These are phyloP conservation scores for Mycothermus thermophilus DNA, from an alignment of 495 filamentous ascomycete genomes.

Conservation along the genomic window DNA sequence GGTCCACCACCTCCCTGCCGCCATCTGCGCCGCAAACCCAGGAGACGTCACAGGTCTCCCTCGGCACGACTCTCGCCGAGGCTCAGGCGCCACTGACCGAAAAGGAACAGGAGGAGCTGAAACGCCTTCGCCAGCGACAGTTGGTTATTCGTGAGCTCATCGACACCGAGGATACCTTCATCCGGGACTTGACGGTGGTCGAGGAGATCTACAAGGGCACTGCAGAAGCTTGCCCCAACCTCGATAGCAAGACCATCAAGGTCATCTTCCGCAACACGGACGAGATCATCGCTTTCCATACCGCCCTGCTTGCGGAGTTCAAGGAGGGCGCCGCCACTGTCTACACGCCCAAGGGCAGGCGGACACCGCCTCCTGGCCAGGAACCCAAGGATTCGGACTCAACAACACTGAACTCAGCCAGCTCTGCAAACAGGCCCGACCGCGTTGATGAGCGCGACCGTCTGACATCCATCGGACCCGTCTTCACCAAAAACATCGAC, in stretches of 20 bases:
- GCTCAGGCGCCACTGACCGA: constrained; percentile 11
- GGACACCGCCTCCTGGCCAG: constrained; percentile 22
- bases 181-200: constrained; percentile 87
- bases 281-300: constrained; percentile 71
- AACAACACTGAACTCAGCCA: constrained; percentile 18
- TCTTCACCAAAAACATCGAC: constrained; percentile 57
- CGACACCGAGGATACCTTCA: constrained; percentile 77
- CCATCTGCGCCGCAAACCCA: constrained; percentile 22
- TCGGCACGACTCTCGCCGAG: constrained; percentile 7
- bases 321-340: constrained; percentile 62
- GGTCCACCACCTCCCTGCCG: constrained; percentile 17
- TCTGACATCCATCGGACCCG: constrained; percentile 61
- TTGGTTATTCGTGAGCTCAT: constrained; percentile 80
- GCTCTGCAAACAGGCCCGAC: constrained; percentile 19
- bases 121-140: constrained; percentile 46
- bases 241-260: constrained; percentile 74
- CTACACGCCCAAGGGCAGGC: constrained; percentile 43
- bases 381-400: constrained; percentile 19
- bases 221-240: constrained; percentile 60
- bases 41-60: constrained; percentile 12
- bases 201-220: constrained; percentile 97
- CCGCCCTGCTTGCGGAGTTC: constrained; percentile 58
- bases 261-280: constrained; percentile 82
- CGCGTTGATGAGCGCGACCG: constrained; percentile 48
- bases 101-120: constrained; percentile 27